Base-by-base conservation (phyloP, 2,329 filamentous ascomycete species). In the Fusarium buharicum region DNA sequence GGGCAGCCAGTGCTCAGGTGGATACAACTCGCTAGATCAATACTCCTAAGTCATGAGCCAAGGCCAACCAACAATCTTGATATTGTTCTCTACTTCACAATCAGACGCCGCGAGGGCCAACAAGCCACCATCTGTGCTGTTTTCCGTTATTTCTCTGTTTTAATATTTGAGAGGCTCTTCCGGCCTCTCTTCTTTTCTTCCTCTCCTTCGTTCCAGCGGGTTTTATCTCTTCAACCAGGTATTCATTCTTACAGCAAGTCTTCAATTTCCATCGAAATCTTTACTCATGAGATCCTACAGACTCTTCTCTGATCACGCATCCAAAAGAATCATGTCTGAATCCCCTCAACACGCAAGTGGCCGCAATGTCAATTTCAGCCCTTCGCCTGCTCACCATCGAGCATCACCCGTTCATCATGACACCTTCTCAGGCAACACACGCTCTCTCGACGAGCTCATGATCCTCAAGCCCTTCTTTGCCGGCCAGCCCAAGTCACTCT, bases 401-500 rank as follows among this genome's bases (percentile, higher is more conserved):
- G 51, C 52, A 33, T 34, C 63, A 6, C 51, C 41, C 18, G 17
- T 58, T 50, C 33, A 50, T 48, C 46, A 59, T 55, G 62, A 68
- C 37, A 51, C 64, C 47, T 68, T 49, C 38, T 55, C 55, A 11
- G 50, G 53, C 16, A 54, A 54, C 22, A 46, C 56, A 34, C 50
- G 46, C 60, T 56, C 50, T 62, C 67, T 68, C 43, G 71, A 68
- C 34, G 75, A 71, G 12, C 72, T 75, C 51, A 51, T 62, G 34
- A 48, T 50, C 22, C 55, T 76, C 27, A 73, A 69, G 45, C 71
- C 74, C 24, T 77, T 74, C 70, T 77, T 77, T 64, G 79, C 80
- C 0, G 78, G 80, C 64, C 79, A 82, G 50, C 72, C 79, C 34
- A 86, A 85, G 68, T 86, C 85, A 18, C 84, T 88, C 53, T 77